Conservation (phyloP, 2,329 filamentous ascomycete species). For the Diaporthe helianthi region DNA sequence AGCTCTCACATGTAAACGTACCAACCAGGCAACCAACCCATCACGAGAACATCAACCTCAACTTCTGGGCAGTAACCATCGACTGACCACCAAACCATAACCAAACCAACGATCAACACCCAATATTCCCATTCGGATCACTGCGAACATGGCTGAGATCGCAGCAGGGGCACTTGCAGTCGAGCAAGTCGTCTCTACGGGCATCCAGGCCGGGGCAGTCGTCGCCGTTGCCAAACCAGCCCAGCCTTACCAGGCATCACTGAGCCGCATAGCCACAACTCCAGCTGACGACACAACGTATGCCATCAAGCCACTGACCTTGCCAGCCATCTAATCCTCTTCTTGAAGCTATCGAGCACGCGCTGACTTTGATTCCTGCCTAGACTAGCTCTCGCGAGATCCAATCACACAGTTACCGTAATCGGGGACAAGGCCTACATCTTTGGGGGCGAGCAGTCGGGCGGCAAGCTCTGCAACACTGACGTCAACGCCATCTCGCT, state of each 20-base stretch:
- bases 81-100: not conserved
- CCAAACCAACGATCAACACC: not conserved
- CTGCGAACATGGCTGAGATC: slow-evolving; percentile 46
- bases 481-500: slow-evolving; percentile 60
- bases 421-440: slow-evolving; percentile 62
- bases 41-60: not conserved
- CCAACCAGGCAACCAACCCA: not conserved
- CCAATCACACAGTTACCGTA: slow-evolving; percentile 59
- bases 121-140: not conserved
- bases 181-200: slow-evolving; percentile 50
- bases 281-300: slow-evolving; percentile 42
- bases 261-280: slow-evolving; percentile 53
- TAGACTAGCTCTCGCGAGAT: slow-evolving; percentile 51
- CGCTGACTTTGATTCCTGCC: not conserved
- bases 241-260: slow-evolving; percentile 56
- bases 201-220: slow-evolving; percentile 49
- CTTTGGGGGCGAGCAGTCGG: slow-evolving; percentile 56
- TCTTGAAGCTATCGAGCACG: not conserved
- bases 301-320: not conserved
- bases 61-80: not conserved
- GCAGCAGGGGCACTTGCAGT: slow-evolving; percentile 48
- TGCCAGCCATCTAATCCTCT: no score
- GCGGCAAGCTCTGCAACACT: slow-evolving; percentile 52
- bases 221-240: slow-evolving; percentile 58
- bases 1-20: not conserved